Base-by-base conservation (phyloP, 441 rosid species). In the Erysimum pusillum region DNA sequence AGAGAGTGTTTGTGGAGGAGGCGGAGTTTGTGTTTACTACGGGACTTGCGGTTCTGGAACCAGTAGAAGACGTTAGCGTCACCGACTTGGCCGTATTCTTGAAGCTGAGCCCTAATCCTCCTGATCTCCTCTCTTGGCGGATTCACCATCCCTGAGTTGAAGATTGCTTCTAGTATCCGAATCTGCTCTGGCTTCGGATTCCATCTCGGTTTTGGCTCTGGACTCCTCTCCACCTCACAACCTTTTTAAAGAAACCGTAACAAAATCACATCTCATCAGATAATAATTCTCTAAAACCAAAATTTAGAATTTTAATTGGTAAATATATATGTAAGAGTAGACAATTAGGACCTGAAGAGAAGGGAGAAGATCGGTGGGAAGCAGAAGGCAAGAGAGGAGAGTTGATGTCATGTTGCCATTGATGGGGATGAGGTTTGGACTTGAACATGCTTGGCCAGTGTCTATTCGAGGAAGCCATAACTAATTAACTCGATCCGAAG, bases 361-460 rank as follows among this genome's bases (percentile, higher is more conserved):
- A 88, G 41, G 94, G 81, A 51, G 88, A 22, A 54, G 87, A 15
- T 72, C 86, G 84, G 80, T 87, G 89, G 83, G 91, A 87, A 69
- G 77, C 84, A 67, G 96, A 78, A 48, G 84, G 78, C 74, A 85
- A 79, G 81, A 92, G 82, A 82, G 93, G 85, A 46, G 93, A 77
- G 85, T 80, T 92, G 76, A 90, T 84, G 74, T 95, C 99, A 62
- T 86, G 93, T 66, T 96, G 98, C 97, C 96, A 89, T 79, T 91
- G 98, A 78, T 86, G 82, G 13, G 69, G 82, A 68, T 87, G 92
- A 69, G 87, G 98, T 88, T 96, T 96, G 86, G 97, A 90, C 79
- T 92, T 93, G 91, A 96, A 96, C 99, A 92, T 84, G 80, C 98
- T 96, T 72, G 99, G 97, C 99, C 99, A 96, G 93, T 96, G 98